Conservation (phyloP, 164 flowering plant genomes). For the Platanus orientalis region DNA sequence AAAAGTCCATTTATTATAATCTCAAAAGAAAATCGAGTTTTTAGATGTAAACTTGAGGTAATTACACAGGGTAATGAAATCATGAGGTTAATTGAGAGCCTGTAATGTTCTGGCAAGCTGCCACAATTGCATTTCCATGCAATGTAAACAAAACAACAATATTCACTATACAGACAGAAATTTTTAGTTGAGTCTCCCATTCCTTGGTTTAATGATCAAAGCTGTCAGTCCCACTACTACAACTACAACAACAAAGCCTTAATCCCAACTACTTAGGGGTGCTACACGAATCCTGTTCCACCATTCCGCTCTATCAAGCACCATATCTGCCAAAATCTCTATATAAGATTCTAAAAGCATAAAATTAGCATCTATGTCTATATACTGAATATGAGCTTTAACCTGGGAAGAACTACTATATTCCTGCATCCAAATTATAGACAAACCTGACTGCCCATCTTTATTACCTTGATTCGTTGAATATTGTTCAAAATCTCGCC, state of each 20-base stretch:
- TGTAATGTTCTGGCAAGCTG: neutral
- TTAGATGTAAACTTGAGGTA: neutral
- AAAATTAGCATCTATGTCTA: too few species aligned
- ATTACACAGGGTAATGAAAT: neutral
- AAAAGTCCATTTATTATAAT: neutral
- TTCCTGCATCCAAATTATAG: neutral
- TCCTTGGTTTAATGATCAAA: too few species aligned
- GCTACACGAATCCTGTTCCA: too few species aligned
- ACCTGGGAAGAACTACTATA: too few species aligned
- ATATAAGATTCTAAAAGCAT: too few species aligned
- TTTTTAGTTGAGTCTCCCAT: neutral
- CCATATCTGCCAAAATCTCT: too few species aligned
- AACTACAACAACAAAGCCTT: too few species aligned
- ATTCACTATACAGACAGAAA: neutral
- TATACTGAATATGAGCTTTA: too few species aligned
- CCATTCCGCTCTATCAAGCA: too few species aligned
- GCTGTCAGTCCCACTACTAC: too few species aligned
- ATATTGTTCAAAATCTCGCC: slow-evolving; percentile 75
- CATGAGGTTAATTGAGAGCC: neutral
- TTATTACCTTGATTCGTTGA: slow-evolving; percentile 75
- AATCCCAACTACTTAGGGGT: too few species aligned
- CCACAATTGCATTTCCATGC: neutral
- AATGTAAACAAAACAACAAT: neutral
- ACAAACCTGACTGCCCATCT: slow-evolving; percentile 87
- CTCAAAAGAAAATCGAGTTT: neutral